Base-by-base conservation (phyloP, 2,329 filamentous ascomycete genomes). In the Trichoderma endophyticum region DNA sequence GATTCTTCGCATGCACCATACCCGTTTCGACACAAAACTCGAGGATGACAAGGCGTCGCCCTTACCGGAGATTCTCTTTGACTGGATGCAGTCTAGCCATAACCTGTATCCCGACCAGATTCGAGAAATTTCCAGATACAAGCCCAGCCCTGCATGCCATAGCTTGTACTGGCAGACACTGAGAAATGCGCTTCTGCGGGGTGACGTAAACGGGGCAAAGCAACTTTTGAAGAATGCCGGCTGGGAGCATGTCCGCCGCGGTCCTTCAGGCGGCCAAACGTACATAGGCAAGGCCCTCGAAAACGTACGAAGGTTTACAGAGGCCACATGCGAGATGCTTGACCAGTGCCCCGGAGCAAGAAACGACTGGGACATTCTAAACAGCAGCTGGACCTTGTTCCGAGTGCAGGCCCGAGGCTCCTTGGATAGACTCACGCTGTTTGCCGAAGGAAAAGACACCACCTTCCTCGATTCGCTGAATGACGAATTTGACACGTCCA, bases 161-260 rank as follows among this genome's bases (percentile, higher is more conserved):
- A 84, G 86, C 30, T 85, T 92, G 43, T 98, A 94, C 82, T 98
- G 95, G 95, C 93, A 95, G 78, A 90, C 90, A 1, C 84, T 97
- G n/a, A 92, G 91, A 76, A 89, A 89, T 70, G 86, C 90, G 15
- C 85, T 95, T 26, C 84, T 97, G 30, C 92, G 94, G 61, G 95
- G 95, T 56, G 91, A 92, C 72, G 87, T 97, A 57, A 76, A 80
- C 15, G 89, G 89, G 56, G 91, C 91, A 1, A 85, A 91, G n/a
- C 83, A 87, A 61, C 81, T 97, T 32, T 85, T 98, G 62, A 88
- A 86, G 71, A 88, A 89, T 68, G 94, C 93, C 12, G 93, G 93
- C 36, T 97, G 96, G 87, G 91, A 90, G 74, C 84, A 92, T 73
- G 92, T 94, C 30, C 88, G 88, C 67, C 91, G 91, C 73, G 90